Percentiles rank a stretch among this genome's conserved stretches.
Evolutionary conservation across 2,329 filamentous ascomycete species (phyloP).

Genomic region (Zymoseptoria passerinii): DNA sequence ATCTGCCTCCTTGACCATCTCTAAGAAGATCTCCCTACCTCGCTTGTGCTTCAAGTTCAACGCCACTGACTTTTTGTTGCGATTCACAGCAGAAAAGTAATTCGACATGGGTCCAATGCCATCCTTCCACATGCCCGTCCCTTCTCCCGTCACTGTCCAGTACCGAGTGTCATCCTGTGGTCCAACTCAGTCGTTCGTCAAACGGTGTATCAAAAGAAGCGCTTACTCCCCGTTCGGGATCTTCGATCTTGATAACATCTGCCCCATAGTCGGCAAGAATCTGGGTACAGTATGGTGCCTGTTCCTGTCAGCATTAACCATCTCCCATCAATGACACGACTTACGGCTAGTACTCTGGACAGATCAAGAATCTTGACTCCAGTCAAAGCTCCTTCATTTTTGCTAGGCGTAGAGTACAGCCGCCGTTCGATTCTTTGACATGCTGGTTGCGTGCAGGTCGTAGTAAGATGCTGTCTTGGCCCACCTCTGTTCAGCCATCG

Average conservation of each 20-base stretch:
- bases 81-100: slow-evolving; percentile 39
- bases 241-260: slow-evolving; percentile 27
- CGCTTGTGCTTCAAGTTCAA: slow-evolving; percentile 34
- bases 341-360: slow-evolving; percentile 15
- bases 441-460: background rate
- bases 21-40: slow-evolving; percentile 28
- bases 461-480: background rate
- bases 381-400: slow-evolving; percentile 8
- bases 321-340: background rate
- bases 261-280: slow-evolving; percentile 28
- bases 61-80: slow-evolving; percentile 38
- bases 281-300: slow-evolving; percentile 23
- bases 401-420: slow-evolving; percentile 4
- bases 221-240: slow-evolving; percentile 16
- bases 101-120: slow-evolving; percentile 19
- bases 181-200: background rate
- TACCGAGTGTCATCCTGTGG: slow-evolving; percentile 22
- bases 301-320: background rate
- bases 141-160: slow-evolving; percentile 21
- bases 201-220: background rate
- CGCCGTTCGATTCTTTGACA: slow-evolving; percentile 2
- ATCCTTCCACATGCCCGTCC: slow-evolving; percentile 18
- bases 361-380: slow-evolving; percentile 16
- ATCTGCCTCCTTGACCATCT: slow-evolving; percentile 32
- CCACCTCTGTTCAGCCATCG: background rate